phyloP scores from a whole-genome alignment of 495 filamentous ascomycete species.

The Echria macrotheca region DNA sequence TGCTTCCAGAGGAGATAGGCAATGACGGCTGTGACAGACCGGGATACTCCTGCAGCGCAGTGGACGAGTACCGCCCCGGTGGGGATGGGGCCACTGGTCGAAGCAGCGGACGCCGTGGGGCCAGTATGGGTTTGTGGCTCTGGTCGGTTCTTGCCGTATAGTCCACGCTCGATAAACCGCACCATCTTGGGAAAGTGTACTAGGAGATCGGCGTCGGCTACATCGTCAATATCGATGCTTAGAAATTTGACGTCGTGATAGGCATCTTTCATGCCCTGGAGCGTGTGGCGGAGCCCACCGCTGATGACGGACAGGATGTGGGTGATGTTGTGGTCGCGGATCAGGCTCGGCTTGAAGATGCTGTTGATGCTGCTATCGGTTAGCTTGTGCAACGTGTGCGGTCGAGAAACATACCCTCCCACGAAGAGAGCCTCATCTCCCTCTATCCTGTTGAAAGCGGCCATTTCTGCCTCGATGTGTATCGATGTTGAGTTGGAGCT shows the following conservation, averaged over 20 bases:
- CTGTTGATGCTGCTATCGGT: conserved; percentile 54
- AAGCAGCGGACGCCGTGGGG: conserved; percentile 3
- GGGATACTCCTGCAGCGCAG: conserved; percentile 95
- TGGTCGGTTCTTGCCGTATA: conserved; percentile 42
- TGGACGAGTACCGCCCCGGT: conserved; percentile 40
- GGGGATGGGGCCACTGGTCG: neutral
- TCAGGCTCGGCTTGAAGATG: conserved; percentile 63
- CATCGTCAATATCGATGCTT: conserved; percentile 79
- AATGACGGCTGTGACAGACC: conserved; percentile 76
- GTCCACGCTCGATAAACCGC: conserved; percentile 73
- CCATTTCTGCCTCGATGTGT: no score
- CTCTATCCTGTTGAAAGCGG: conserved; percentile 47
- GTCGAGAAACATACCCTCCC: conserved; percentile 65
- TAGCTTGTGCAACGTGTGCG: conserved; percentile 18
- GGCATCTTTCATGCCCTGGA: conserved; percentile 19
- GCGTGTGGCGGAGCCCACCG: conserved; percentile 32
- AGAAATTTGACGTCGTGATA: conserved; percentile 59
- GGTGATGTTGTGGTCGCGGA: conserved; percentile 71
- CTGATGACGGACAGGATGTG: conserved; percentile 78
- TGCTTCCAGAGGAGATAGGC: conserved; percentile 76
- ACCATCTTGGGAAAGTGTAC: conserved; percentile 71
- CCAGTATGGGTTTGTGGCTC: no score
- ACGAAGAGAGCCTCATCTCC: conserved; percentile 74
- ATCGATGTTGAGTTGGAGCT: neutral
- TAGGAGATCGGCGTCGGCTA: conserved; percentile 78